phyloP scores from a whole-genome alignment of 345 rosid genomes.

The Iberis pinnata region DNA sequence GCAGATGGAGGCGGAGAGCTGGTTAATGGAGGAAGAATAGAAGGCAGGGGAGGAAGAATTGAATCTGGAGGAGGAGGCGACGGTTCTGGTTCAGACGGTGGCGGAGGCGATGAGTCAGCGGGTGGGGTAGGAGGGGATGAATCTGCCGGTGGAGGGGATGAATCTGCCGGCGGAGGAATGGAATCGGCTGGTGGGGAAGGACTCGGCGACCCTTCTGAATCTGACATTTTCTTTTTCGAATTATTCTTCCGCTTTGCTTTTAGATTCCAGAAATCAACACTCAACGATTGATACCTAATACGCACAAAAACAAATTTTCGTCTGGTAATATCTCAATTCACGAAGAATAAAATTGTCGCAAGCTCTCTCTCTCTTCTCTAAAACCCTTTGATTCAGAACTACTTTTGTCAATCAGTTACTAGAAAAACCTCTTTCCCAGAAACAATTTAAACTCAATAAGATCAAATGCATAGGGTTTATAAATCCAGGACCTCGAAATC shows the following conservation, averaged over 20 bases:
- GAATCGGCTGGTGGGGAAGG: conserved; percentile 28
- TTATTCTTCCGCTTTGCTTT: too few species aligned
- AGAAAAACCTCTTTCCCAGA: background rate
- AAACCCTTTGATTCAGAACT: too few species aligned
- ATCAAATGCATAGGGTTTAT: conserved; percentile 16
- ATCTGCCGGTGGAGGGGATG: conserved; percentile 24
- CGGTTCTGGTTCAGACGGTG: conserved; percentile 12
- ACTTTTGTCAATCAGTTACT: too few species aligned
- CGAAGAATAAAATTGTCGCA: too few species aligned
- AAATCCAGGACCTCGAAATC: conserved; percentile 7
- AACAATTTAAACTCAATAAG: background rate
- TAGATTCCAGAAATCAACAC: background rate
- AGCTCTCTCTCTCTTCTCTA: too few species aligned
- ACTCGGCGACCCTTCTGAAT: conserved; percentile 37
- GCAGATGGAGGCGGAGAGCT: conserved; percentile 11
- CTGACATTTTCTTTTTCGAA: conserved; percentile 38
- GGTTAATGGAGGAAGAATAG: conserved; percentile 14
- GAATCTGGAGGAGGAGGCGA: conserved; percentile 23
- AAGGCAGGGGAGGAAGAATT: conserved; percentile 16
- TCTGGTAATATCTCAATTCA: too few species aligned
- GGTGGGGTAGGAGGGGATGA: conserved; percentile 24
- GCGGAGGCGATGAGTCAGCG: conserved; percentile 26
- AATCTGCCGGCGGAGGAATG: conserved; percentile 15
- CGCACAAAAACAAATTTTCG: too few species aligned
- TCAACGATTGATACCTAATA: background rate